Conservation (phyloP, 345 rosid genomes). For the Capsella bursapastoris region DNA sequence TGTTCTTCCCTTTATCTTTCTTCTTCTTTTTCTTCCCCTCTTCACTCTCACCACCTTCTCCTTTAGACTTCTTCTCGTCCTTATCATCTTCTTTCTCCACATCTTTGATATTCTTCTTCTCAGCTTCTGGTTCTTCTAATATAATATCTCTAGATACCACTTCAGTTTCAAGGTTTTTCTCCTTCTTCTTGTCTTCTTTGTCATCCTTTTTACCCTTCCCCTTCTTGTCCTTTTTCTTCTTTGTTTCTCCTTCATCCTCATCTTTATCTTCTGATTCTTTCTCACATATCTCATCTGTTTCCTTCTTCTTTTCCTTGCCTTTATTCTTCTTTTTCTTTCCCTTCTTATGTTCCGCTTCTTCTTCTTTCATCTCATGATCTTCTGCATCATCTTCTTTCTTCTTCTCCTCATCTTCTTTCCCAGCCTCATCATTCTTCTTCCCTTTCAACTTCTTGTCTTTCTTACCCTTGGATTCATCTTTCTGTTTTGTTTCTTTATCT, state of each 20-base stretch:
- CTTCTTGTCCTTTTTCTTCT: neutral
- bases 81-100: conserved; percentile 10
- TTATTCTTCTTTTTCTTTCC: conserved; percentile 13
- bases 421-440: conserved; percentile 11
- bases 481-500: conserved; percentile 24
- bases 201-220: conserved; percentile 1
- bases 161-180: conserved; percentile 30
- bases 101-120: neutral
- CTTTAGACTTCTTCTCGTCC: conserved; percentile 15
- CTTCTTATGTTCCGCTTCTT: neutral
- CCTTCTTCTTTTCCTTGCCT: conserved; percentile 14
- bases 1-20: conserved; percentile 12
- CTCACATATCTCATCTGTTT: conserved; percentile 6
- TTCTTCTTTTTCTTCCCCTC: neutral
- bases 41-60: neutral
- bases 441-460: conserved; percentile 23
- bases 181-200: conserved; percentile 23
- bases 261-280: conserved; percentile 32
- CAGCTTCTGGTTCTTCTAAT: conserved; percentile 25
- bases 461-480: conserved; percentile 21
- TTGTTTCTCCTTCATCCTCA: conserved; percentile 22
- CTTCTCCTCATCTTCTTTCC: conserved; percentile 23
- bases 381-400: conserved; percentile 9
- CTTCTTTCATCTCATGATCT: conserved; percentile 10
- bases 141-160: conserved; percentile 11